These are phyloP conservation scores for Oryza australiensis DNA, from an alignment of 176 grass and related monocot species.

Conservation along the genomic window DNA sequence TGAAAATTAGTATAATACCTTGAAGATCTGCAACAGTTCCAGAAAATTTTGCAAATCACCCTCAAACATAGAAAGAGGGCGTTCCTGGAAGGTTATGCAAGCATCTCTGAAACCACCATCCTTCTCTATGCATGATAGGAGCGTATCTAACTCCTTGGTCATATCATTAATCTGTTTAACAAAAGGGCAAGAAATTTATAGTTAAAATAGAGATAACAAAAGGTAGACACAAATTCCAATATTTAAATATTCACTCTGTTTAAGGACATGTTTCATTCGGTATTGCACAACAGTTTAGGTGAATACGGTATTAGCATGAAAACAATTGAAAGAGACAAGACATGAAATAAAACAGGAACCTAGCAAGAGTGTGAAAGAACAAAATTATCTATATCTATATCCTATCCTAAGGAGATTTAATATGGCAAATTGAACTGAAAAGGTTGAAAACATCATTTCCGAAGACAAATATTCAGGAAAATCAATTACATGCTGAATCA, in stretches of 20 bases:
- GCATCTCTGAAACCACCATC: conserved; percentile 84
- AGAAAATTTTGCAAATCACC: conserved; percentile 62
- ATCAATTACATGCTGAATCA: background rate
- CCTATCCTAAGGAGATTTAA: background rate
- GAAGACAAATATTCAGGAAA: conserved; percentile 15
- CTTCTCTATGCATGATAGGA: conserved; percentile 73
- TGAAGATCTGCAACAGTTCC: conserved; percentile 64
- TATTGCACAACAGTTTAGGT: background rate
- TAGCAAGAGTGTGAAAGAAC: background rate
- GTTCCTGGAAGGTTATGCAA: conserved; percentile 72
- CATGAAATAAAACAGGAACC: conserved; percentile 13
- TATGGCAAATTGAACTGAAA: conserved; percentile 7
- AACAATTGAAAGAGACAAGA: conserved; percentile 5
- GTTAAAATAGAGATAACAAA: background rate
- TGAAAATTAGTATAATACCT: conserved; percentile 48
- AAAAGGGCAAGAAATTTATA: conserved; percentile 23
- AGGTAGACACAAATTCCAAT: conserved; percentile 28
- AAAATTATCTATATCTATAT: background rate
- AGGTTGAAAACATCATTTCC: background rate
- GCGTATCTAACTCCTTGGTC: conserved; percentile 70
- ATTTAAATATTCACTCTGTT: conserved; percentile 16
- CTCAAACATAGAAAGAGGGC: conserved; percentile 59
- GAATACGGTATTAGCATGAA: conserved; percentile 14
- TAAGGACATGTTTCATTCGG: conserved; percentile 24
- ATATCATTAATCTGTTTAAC: conserved; percentile 75